Base-by-base conservation (phyloP, 306 rosid genomes). In the Vicia faba region DNA sequence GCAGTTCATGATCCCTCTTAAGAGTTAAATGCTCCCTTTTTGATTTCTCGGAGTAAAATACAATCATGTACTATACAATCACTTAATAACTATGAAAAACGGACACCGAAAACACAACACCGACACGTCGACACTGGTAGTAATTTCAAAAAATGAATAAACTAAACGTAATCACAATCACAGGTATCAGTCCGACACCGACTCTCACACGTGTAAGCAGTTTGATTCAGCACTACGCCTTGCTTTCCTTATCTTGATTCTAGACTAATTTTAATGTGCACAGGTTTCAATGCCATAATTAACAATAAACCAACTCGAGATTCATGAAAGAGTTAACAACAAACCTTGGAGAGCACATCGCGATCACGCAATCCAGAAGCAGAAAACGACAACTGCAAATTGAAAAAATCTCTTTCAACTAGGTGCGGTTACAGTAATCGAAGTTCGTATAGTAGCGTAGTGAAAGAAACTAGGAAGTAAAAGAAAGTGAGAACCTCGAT, bases 301-400 rank as follows among this genome's bases (percentile, higher is more conserved):
- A n/a, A n/a, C 55, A 31, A 23, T 20, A 8, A 18, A 61, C 10
- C 33, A 62, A 65, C 54, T 46, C 57, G 38, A 29, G 72, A 82
- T 54, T 72, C 55, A 54, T 20, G 44, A 69, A 68, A 73, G n/a
- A 58, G 41, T 51, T 54, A 69, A 64, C 75, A 51, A 78, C 92
- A 63, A 76, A 95, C 99, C 99, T 90, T 90, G 36, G 99, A 95
- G 70, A 84, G 81, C 39, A 88, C 71, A 82, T 95, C 99, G 18
- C 96, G 91, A 76, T 91, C 92, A 59, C 82, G 86, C 84, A 95
- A 80, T 70, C 80, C 82, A 33, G 88, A 72, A 76, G 95, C 96
- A 78, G 97, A 81, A 71, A 85, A 78, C 16, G 99, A 95, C 62
- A 95, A 68, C 99, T 95, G 88, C 85, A 50, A 51, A 15, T 54